Evolutionary conservation across 225 moss, liverwort and hornwort genomes (phyloP).

Genomic region (Antitrichia curtipendula): DNA sequence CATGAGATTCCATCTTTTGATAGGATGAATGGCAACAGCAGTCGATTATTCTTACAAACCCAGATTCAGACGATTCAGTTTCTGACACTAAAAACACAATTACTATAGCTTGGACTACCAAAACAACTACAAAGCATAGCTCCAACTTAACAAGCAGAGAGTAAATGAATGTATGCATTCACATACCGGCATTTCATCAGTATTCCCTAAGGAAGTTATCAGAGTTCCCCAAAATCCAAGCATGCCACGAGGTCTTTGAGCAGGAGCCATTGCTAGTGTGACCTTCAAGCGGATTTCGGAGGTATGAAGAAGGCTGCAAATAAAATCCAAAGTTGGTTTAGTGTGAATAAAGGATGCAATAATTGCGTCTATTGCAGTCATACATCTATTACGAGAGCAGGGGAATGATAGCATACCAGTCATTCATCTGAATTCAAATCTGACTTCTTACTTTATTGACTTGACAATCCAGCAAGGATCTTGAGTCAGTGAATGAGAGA

Average conservation of each 20-base stretch:
- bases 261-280: slow-evolving; percentile 90
- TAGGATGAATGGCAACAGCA: background rate
- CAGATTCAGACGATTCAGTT: background rate
- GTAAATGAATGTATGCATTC: background rate
- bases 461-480: background rate
- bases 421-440: background rate
- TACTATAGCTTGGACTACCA: background rate
- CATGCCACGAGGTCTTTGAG: slow-evolving; percentile 95
- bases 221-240: slow-evolving; percentile 96
- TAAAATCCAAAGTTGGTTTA: background rate
- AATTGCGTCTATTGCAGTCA: background rate
- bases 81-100: background rate
- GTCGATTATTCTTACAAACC: background rate
- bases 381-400: background rate
- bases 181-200: slow-evolving; percentile 96
- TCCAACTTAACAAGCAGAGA: background rate
- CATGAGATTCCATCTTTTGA: background rate
- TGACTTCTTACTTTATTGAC: background rate
- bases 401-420: background rate
- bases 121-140: background rate
- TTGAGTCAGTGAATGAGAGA: background rate
- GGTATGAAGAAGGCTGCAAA: slow-evolving; percentile 70
- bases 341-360: background rate
- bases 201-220: slow-evolving; percentile 92
- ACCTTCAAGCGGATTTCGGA: slow-evolving; percentile 93